Evolutionary conservation across 2,329 filamentous ascomycete genomes (phyloP), one percentile per base, ranked within the genome.

Genomic region (Emmonsiellopsis sp.): DNA sequence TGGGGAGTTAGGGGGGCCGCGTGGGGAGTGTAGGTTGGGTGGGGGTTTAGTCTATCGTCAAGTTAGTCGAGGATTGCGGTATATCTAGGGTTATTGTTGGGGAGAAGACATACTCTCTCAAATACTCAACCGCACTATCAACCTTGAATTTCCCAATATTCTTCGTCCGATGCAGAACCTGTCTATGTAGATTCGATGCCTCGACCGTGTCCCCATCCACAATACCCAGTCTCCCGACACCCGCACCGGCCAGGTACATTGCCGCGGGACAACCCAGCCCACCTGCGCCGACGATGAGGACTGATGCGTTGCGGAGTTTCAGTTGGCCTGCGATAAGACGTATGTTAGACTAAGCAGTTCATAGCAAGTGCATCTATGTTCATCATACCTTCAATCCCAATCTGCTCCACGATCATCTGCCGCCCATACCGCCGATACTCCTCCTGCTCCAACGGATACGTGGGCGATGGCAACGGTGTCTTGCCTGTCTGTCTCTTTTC

Each of bases 181-280:
- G 93, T 0, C 93, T 84, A 73, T 97, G 93, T 11, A 98, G 77
- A 65, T 98, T 98, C 32, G 90, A 95, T 13, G 79, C 73, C 66
- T 97, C 93, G 33, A 98, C 92, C 0, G 76, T 77, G 69, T 98
- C 93, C 3, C 87, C 90, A 65, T 98, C 93, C 27, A 93, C 81
- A 6, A 98, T 74, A 0, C 92, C 91, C 14, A 98, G 70, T 0
- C 78, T 87, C 7, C 91, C 90, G 1, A 96, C 79, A 0, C 93
- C 93, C 1, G 93, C 87, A 21, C 89, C 92, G 8, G 90, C 88
- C 1, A 98, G 81, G 65, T 98, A 98, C n/a, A 87, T 81, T 0
- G 91, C 88, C 10, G 93, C 90, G 9, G 93, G 93, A 66, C 89
- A 97, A 9, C 93, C 93, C 10, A 98, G 74, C 0, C 93, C 93